These are phyloP conservation scores for Nicotiana obtusifolia DNA, from an alignment of 257 asterid genomes.

Conservation along the genomic window DNA sequence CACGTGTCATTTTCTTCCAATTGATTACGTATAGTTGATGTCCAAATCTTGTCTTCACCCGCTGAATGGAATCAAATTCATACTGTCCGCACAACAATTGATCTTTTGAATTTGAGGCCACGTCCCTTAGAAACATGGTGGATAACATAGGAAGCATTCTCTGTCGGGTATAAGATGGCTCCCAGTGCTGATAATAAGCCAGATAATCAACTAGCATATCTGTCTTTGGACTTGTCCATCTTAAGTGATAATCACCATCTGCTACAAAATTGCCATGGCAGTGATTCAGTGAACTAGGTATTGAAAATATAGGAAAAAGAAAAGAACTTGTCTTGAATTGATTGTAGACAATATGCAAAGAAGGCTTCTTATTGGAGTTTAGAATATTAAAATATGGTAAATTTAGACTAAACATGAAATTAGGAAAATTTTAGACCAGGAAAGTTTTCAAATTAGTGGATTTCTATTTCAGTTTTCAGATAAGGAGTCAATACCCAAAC, in stretches of 20 bases:
- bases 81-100: constrained; percentile 58
- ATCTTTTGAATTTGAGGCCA: constrained; percentile 44
- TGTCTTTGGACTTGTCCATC: constrained; percentile 57
- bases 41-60: constrained; percentile 63
- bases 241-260: constrained; percentile 51
- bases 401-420: not conserved
- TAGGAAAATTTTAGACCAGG: not conserved
- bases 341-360: not conserved
- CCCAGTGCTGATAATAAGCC: constrained; percentile 72
- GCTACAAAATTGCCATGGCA: constrained; percentile 16
- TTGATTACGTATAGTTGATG: constrained; percentile 60
- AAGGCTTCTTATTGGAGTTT: not conserved
- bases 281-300: not conserved
- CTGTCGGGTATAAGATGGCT: constrained; percentile 80
- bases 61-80: constrained; percentile 70
- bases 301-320: not conserved
- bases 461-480: not conserved
- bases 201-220: constrained; percentile 72
- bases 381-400: not conserved
- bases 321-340: not conserved
- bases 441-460: not conserved
- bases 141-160: constrained; percentile 77
- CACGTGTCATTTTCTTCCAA: constrained; percentile 58
- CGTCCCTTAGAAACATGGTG: constrained; percentile 56
- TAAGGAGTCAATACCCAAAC: too few species aligned